phyloP scores from a whole-genome alignment of 345 rosid species.

The Punica granatum region DNA sequence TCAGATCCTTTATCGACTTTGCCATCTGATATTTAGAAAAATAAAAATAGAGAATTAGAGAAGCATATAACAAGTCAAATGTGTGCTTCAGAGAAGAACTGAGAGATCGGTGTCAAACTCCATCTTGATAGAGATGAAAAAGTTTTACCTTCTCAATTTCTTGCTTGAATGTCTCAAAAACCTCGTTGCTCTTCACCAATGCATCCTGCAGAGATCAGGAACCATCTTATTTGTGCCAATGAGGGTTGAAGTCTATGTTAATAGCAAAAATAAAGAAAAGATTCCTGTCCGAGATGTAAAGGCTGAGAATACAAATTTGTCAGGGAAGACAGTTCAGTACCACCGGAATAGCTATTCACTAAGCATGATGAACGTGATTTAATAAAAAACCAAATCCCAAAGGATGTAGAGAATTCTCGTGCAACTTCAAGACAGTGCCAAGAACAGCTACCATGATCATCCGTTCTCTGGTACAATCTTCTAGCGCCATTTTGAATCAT shows the following conservation, averaged over 20 bases:
- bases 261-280: neutral
- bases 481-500: neutral
- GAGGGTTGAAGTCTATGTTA: neutral
- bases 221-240: neutral
- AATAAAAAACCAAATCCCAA: neutral
- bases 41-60: neutral
- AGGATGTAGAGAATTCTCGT: neutral
- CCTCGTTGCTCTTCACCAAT: constrained; percentile 83
- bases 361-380: neutral
- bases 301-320: neutral
- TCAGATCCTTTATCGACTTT: constrained; percentile 78
- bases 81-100: neutral
- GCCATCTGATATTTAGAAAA: constrained; percentile 50
- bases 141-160: constrained; percentile 78
- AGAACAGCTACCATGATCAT: neutral
- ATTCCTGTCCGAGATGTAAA: neutral
- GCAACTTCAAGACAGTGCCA: neutral
- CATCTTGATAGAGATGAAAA: neutral
- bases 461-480: neutral
- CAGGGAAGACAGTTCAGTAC: neutral
- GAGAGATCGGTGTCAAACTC: neutral
- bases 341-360: neutral
- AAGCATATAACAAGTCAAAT: neutral
- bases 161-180: constrained; percentile 86
- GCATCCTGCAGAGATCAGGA: constrained; percentile 62